Conservation (phyloP, 2,329 filamentous ascomycete genomes). For the Pochonia chlamydosporia region DNA sequence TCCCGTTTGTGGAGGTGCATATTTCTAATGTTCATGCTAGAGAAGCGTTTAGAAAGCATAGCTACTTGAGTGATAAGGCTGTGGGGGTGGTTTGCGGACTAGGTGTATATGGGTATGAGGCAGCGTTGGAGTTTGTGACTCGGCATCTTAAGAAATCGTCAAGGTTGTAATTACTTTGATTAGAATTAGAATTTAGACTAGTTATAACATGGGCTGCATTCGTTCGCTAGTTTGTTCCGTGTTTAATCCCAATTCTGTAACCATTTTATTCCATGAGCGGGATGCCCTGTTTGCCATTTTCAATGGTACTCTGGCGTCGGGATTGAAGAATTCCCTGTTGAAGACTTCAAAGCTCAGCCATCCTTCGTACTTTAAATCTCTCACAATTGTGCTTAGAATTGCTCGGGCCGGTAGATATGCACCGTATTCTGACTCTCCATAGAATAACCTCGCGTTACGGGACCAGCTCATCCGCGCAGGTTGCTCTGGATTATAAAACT, state of each 20-base stretch:
- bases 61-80: slow-evolving; percentile 71
- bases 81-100: slow-evolving; percentile 67
- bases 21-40: slow-evolving; percentile 68
- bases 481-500: slow-evolving; percentile 27
- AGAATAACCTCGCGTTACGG: slow-evolving; percentile 60
- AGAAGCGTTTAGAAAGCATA: slow-evolving; percentile 63
- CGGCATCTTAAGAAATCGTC: slow-evolving; percentile 35
- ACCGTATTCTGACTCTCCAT: slow-evolving; percentile 50
- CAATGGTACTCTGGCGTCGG: slow-evolving; percentile 57
- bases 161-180: slow-evolving; percentile 8
- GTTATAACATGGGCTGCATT: slow-evolving; percentile 28
- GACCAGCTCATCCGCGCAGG: slow-evolving; percentile 67
- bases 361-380: slow-evolving; percentile 59
- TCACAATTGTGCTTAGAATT: slow-evolving; percentile 55
- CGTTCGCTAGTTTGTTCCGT: slow-evolving; percentile 11
- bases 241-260: slow-evolving; percentile 24
- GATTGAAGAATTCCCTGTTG: slow-evolving; percentile 25
- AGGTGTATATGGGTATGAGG: slow-evolving; percentile 56
- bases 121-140: slow-evolving; percentile 49
- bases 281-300: slow-evolving; percentile 50
- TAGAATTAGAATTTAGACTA: slow-evolving; percentile 1
- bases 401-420: slow-evolving; percentile 63
- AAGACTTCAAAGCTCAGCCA: slow-evolving; percentile 72
- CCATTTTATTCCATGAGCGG: slow-evolving; percentile 45
- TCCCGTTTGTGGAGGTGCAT: slow-evolving; percentile 76